A percentile compares a stretch with the other conserved stretches of the same genome.
phyloP scores from a whole-genome alignment of 2,329 filamentous ascomycete species.

The Cyanodermella asteris region DNA sequence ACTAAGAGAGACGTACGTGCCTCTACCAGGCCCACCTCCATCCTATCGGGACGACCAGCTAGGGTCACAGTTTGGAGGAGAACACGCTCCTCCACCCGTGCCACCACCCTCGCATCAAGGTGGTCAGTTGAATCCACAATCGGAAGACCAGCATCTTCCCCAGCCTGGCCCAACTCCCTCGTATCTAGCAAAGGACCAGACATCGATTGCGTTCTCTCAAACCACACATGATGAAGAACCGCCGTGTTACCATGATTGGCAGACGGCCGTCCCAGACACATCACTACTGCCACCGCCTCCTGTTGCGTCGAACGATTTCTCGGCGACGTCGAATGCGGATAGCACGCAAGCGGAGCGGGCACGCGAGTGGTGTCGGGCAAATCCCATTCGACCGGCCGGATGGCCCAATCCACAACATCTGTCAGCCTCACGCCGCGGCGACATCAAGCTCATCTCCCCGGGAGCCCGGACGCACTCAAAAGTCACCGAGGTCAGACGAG shows the following conservation, averaged over 20 bases:
- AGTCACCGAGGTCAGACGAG: too few relatives aligned
- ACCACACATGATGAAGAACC: constrained; percentile 12
- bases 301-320: constrained; percentile 28
- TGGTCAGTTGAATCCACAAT: too few relatives aligned
- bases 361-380: constrained; percentile 30
- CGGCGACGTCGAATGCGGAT: constrained; percentile 35
- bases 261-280: constrained; percentile 36
- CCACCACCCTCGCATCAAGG: constrained; percentile 12
- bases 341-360: constrained; percentile 31
- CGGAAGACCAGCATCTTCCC: constrained; percentile 3
- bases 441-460: constrained; percentile 24
- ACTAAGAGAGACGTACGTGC: not conserved
- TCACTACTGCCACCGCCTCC: constrained; percentile 38
- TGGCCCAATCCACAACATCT: constrained; percentile 21
- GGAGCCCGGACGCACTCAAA: constrained; percentile 12
- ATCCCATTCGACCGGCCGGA: constrained; percentile 26
- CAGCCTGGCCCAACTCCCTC: constrained; percentile 13
- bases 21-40: not conserved
- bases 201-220: too few relatives aligned
- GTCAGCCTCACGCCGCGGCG: constrained; percentile 20
- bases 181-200: too few relatives aligned
- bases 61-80: constrained; percentile 8
- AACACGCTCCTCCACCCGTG: constrained; percentile 7
- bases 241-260: constrained; percentile 41
- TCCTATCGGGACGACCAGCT: constrained; percentile 7